phyloP scores from a whole-genome alignment of 2,329 filamentous ascomycete species.

The Colletotrichum kahawae region DNA sequence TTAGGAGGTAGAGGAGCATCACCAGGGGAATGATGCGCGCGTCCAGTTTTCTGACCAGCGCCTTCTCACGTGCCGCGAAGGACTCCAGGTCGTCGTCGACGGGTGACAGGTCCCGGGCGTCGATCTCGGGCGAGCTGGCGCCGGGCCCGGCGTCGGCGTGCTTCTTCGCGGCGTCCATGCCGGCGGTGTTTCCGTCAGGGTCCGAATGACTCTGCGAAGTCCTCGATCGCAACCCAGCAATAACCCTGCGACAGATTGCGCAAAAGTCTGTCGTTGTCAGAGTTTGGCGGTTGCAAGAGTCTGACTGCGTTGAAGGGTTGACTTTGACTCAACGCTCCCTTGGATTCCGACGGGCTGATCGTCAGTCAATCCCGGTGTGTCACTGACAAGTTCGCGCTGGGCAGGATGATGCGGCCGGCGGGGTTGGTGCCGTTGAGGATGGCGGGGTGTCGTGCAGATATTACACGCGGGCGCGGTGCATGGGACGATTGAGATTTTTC shows the following conservation, averaged over 20 bases:
- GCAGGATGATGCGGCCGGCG: background rate
- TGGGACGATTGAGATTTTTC: background rate
- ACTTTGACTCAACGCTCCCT: background rate
- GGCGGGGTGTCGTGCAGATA: background rate
- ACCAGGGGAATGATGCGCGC: conserved; percentile 67
- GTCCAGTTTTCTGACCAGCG: conserved; percentile 70
- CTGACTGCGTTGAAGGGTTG: background rate
- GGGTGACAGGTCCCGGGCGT: background rate
- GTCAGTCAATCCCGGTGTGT: background rate
- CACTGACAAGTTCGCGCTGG: background rate
- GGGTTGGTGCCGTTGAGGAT: background rate
- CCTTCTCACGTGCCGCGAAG: conserved; percentile 46
- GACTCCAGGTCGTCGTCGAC: conserved; percentile 1
- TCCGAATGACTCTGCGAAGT: background rate
- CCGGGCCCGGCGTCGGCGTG: background rate
- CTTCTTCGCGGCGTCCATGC: background rate
- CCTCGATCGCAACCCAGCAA: background rate
- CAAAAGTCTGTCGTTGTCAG: background rate
- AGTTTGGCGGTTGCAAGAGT: background rate
- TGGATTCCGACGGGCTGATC: background rate
- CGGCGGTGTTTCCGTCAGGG: background rate
- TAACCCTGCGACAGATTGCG: background rate
- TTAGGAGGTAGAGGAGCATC: conserved; percentile 75
- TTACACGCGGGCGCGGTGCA: background rate
- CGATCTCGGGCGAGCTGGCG: background rate